Evolutionary conservation across 108 stramenopile genomes (phyloP), one percentile per base, ranked within the genome.

Genomic region (Ochromonas danica): DNA sequence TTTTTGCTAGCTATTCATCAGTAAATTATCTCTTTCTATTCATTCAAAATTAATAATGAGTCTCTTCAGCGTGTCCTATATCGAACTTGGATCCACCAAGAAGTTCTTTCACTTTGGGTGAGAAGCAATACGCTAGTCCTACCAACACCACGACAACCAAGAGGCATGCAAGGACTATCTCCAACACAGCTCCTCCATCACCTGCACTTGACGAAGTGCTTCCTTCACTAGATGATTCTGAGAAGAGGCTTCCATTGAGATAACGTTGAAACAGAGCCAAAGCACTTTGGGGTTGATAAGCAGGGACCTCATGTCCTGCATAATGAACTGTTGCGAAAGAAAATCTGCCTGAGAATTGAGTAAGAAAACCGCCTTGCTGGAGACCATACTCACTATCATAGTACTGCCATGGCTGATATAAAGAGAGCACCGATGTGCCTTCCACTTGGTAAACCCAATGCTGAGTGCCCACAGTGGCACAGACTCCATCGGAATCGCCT

Each of bases 251-350:
- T 31, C 63, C 63, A 36, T 28, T 10, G 6, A 67, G 25, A 36
- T 35, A 67, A 6, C 31, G 3, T 33, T 22, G 10, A 67, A 67
- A 67, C 31, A 67, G 6, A 31, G 3, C 33, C 3, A 67, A 67
- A 10, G 63, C 35, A 31, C 31, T 67, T 33, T 67, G 14, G 17
- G 63, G 63, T 67, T 67, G 63, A 67, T 67, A 67, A 6, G 63
- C 63, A 36, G 63, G 63, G 31, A 36, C 63, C 25, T 67, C 63
- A 25, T 67, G 63, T 31, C 63, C 63, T 35, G 33, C 35, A 36
- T 35, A 33, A 67, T 67, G 63, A 67, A 67, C 25, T 10, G 63
- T 67, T 36, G 25, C 63, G 25, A 67, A 67, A 28, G 17, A 14
- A 28, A 67, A 67, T 10, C 6, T 6, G 25, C 25, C 25, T 35